Base-by-base conservation (phyloP, 2,329 filamentous ascomycete species). In the Colletotrichum paranaense region DNA sequence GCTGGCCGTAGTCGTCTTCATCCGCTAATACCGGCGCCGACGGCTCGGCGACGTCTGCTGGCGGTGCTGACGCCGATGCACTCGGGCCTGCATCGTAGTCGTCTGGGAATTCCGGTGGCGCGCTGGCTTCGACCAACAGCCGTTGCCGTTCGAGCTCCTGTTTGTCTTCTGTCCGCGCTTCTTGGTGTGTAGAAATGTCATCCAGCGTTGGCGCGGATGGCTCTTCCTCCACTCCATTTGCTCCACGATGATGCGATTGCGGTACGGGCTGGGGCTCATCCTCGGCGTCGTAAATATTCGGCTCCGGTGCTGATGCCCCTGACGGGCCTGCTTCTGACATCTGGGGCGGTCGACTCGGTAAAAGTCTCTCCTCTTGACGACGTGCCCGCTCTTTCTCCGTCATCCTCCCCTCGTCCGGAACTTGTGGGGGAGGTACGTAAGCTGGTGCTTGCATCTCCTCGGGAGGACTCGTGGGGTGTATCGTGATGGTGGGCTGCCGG, bases 331-430 rank as follows among this genome's bases (percentile, higher is more conserved):
- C 84, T 35, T 63, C 73, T 38, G 57, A 82, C 16, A 72, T 75
- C 32, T 71, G 86, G 14, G 93, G 86, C 16, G 93, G 95, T 77
- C 92, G 92, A 78, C 95, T 98, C 2, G 96, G 96, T 26, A 98
- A 83, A 5, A 98, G 84, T 59, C 92, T 89, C 76, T 92, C 89
- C 83, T 98, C 95, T 53, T 94, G 95, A 72, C 90, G 90, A 59
- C 92, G 90, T 72, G 97, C 84, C 62, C 92, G 91, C 73, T 97
- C 92, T 82, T 98, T 98, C 75, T 98, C 97, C 14, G 92, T 91
- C 38, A 95, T 84, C 5, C 85, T 87, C 73, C 89, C 89, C 68
- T 94, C 91, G 14, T 88, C 84, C 12, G 86, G 84, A 22, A 92
- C 77, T 35, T 89, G 85, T n/a, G 92, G 91, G 5, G 89, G 89